Base-by-base conservation (phyloP, 495 filamentous ascomycete genomes). In the Pseudevernia furfuracea region DNA sequence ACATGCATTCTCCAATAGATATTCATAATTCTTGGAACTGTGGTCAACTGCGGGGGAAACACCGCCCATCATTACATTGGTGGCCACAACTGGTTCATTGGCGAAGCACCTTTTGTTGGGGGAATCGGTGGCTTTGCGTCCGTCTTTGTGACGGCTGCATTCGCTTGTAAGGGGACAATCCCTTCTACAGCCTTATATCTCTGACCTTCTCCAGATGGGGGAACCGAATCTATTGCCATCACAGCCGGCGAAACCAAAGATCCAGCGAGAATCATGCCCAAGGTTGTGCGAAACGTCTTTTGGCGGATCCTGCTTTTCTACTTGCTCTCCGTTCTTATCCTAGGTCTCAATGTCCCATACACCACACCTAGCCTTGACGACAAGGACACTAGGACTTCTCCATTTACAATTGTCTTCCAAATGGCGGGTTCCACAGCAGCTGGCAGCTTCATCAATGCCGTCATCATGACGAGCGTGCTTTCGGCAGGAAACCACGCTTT, bases 171-270 rank as follows among this genome's bases (percentile, higher is more conserved):
- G 77, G 11, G 76, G 11, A 37, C 5, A 21, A 30, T 41, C 41
- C 19, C 15, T 48, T 21, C 34, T 21, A 8, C n/a, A 12, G 19
- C 6, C 25, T 60, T 25, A 38, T 64, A 12, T 25, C n/a, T 44
- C 68, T 69, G 58, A 69, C 62, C n/a, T 25, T 34, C 25, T 32
- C n/a, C n/a, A 63, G 78, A 74, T 66, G 82, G 80, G 37, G 82
- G 82, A 37, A 83, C 81, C 23, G 82, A 84, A 67, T 81, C 79
- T 23, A 82, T 84, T 63, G 81, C 81, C 49, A 78, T 84, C 55
- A 82, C 82, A 2, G 82, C 82, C 3, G 81, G 81, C 11, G 82
- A 80, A 66, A 82, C 80, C 32, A 79, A 79, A 58, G 71, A 81
- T 65, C 80, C 80, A 1, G 72, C 78, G 15, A 74, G 76, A 62